Conservation (phyloP, 2,329 filamentous ascomycete genomes). For the Cladosporium sp. region DNA sequence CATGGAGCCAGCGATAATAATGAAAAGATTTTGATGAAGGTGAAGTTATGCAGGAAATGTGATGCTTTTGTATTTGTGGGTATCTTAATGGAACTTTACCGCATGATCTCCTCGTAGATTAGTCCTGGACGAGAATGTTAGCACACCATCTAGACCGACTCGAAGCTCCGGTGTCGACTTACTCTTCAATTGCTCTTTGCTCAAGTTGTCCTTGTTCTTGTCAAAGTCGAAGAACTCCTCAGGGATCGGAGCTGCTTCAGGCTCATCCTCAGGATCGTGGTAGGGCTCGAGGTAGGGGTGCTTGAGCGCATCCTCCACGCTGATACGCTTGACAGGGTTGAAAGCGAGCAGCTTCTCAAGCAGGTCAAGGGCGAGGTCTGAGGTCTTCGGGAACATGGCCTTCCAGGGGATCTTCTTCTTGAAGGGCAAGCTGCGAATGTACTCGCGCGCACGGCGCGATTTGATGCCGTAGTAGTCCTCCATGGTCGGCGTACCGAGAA, state of each 20-base stretch:
- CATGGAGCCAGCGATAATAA: neutral
- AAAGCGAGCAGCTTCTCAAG: slow-evolving; percentile 95
- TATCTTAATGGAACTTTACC: slow-evolving; percentile 40
- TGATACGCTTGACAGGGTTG: slow-evolving; percentile 98
- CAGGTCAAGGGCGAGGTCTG: slow-evolving; percentile 88
- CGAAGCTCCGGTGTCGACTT: slow-evolving; percentile 23
- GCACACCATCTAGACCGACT: neutral
- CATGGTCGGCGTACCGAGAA: slow-evolving; percentile 97
- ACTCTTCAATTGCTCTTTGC: slow-evolving; percentile 97
- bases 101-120: slow-evolving; percentile 97
- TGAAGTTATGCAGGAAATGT: slow-evolving; percentile 2
- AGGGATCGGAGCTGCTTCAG: slow-evolving; percentile 90
- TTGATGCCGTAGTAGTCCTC: slow-evolving; percentile 99
- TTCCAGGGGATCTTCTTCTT: slow-evolving; percentile 99
- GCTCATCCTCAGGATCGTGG: slow-evolving; percentile 97
- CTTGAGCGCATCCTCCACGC: slow-evolving; percentile 92
- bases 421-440: slow-evolving; percentile 95
- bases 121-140: slow-evolving; percentile 49
- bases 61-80: slow-evolving; percentile 14
- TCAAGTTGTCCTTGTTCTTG: slow-evolving; percentile 98
- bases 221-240: slow-evolving; percentile 99
- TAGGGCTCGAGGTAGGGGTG: slow-evolving; percentile 98
- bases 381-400: slow-evolving; percentile 97
- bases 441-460: slow-evolving; percentile 91
- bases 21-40: neutral